Percentiles rank a stretch among this genome's conserved stretches.
These are phyloP conservation scores for Myxozyma neglecta DNA, from an alignment of 805 yeast species.

Conservation along the genomic window DNA sequence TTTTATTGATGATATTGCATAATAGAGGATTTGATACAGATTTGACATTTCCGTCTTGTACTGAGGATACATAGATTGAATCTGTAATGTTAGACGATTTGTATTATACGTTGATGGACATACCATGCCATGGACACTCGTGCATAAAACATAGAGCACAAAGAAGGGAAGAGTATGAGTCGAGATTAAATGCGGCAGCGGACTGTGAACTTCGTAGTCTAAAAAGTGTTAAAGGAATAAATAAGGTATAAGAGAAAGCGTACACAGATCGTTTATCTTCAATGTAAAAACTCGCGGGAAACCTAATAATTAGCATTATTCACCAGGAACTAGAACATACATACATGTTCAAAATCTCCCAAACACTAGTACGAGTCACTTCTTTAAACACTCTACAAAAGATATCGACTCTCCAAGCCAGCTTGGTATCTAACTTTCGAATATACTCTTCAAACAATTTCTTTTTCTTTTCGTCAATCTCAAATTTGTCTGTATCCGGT, in stretches of 20 bases:
- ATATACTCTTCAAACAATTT: slow-evolving; percentile 17
- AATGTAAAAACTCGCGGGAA: slow-evolving; percentile 11
- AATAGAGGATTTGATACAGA: slow-evolving; percentile 5
- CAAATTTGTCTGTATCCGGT: slow-evolving; percentile 19
- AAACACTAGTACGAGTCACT: slow-evolving; percentile 17
- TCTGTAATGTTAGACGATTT: background rate
- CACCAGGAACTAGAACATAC: background rate
- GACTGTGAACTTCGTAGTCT: slow-evolving; percentile 24
- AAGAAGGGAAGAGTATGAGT: slow-evolving; percentile 27
- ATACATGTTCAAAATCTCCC: slow-evolving; percentile 22
- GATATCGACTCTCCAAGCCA: slow-evolving; percentile 9
- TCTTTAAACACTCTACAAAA: slow-evolving; percentile 20
- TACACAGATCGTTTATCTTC: slow-evolving; percentile 24
- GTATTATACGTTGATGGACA: background rate
- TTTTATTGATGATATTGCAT: slow-evolving; percentile 3
- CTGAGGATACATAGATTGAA: slow-evolving; percentile 7
- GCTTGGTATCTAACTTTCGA: slow-evolving; percentile 10
- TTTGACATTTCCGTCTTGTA: slow-evolving; percentile 12
- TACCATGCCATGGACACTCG: slow-evolving; percentile 32
- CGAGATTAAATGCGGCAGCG: slow-evolving; percentile 12
- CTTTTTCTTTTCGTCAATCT: slow-evolving; percentile 22
- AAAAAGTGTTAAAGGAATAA: background rate
- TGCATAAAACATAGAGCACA: slow-evolving; percentile 28
- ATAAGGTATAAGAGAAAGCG: background rate
- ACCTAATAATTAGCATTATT: slow-evolving; percentile 1